A percentile compares a stretch with the other conserved stretches of the same genome.
Conservation (phyloP, 2,329 filamentous ascomycete species). For the Coniochaeta sp. region DNA sequence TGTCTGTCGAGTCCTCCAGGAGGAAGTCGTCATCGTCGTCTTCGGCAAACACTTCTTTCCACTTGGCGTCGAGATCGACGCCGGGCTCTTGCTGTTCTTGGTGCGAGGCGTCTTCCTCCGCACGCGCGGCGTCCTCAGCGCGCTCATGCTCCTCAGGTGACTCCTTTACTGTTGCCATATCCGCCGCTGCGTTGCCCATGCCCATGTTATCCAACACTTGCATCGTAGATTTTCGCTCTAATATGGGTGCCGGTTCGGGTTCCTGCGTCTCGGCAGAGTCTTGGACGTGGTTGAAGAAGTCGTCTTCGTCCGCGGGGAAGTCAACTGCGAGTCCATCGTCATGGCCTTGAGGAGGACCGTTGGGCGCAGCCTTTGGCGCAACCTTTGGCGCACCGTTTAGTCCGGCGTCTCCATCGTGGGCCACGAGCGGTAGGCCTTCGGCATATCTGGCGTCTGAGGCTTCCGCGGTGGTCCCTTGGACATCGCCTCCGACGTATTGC, state of each 20-base stretch:
- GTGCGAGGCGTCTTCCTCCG: constrained; percentile 6
- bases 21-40: constrained; percentile 62
- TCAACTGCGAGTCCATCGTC: constrained; percentile 33
- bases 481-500: constrained; percentile 34
- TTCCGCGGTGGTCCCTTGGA: constrained; percentile 31
- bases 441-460: constrained; percentile 55
- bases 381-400: constrained; percentile 1
- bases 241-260: constrained; percentile 17
- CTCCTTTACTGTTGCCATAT: constrained; percentile 23
- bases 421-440: constrained; percentile 60
- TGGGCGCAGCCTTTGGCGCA: neutral
- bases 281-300: constrained; percentile 54
- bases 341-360: neutral
- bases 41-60: constrained; percentile 74
- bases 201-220: constrained; percentile 53
- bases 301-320: constrained; percentile 40
- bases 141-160: constrained; percentile 14
- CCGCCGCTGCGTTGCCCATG: constrained; percentile 18
- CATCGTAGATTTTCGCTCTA: constrained; percentile 65
- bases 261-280: constrained; percentile 19
- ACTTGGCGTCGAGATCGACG: constrained; percentile 70
- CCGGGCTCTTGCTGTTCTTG: constrained; percentile 18
- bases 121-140: neutral
- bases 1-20: constrained; percentile 44
- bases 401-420: constrained; percentile 22